phyloP scores from a whole-genome alignment of 495 filamentous ascomycete species.

The Trichoderma erinaceum region DNA sequence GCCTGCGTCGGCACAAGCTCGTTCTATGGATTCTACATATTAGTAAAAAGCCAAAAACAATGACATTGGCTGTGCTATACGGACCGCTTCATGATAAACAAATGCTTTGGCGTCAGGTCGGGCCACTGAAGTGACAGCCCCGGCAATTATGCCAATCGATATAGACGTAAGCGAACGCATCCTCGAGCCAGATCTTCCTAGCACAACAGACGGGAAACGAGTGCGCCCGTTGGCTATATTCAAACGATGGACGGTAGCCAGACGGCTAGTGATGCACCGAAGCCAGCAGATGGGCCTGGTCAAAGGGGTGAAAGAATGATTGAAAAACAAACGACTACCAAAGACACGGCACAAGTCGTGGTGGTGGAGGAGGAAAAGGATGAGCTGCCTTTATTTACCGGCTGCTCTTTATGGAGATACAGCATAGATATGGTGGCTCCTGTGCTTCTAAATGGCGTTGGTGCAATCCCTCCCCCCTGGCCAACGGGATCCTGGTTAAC shows the following conservation, averaged over 20 bases:
- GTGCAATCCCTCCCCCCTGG: conserved; percentile 1
- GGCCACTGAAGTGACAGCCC: neutral
- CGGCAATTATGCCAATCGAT: neutral
- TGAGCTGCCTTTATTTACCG: neutral
- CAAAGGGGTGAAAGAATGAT: neutral
- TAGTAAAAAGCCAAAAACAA: neutral
- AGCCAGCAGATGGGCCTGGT: neutral
- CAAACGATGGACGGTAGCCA: neutral
- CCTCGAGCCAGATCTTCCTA: neutral
- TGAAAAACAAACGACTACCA: neutral
- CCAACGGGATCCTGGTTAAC: neutral
- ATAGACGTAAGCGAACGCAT: conserved; percentile 3
- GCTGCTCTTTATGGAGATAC: conserved; percentile 4
- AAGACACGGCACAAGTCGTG: neutral
- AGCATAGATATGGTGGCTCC: neutral
- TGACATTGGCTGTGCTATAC: neutral
- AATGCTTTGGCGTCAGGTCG: neutral
- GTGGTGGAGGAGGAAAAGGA: neutral
- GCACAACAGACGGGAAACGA: neutral
- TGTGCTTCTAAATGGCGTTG: neutral
- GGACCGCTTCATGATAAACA: neutral
- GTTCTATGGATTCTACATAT: neutral
- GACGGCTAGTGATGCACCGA: neutral
- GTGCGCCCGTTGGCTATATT: neutral
- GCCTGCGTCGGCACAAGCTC: conserved; percentile 17